Evolutionary conservation across 2,329 filamentous ascomycete genomes (phyloP).

Genomic region (Neopestalotiopsis clavispora): DNA sequence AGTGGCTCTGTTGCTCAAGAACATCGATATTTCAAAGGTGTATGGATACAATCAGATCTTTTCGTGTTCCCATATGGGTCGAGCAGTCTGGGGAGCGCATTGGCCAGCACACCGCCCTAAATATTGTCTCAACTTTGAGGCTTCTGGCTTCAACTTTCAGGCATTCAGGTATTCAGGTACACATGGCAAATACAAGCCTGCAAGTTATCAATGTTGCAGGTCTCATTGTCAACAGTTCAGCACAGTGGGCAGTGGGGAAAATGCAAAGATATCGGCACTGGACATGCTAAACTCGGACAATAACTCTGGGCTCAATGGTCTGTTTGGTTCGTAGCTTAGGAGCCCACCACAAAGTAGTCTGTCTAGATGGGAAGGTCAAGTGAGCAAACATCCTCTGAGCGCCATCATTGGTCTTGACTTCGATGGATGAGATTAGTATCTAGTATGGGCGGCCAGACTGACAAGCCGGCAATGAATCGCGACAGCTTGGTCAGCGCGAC

Average conservation of each 20-base stretch:
- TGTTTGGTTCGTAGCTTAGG: too few relatives aligned
- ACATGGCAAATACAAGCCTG: neutral
- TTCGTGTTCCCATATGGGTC: neutral
- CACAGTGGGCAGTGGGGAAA: neutral
- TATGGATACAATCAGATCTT: neutral
- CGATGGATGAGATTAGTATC: neutral
- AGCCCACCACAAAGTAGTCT: too few relatives aligned
- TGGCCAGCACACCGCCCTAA: neutral
- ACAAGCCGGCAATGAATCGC: neutral
- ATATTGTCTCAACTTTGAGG: conserved; percentile 1
- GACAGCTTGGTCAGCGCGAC: neutral
- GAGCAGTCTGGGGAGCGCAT: neutral
- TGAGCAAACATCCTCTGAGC: neutral
- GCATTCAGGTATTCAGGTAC: neutral
- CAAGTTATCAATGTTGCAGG: neutral
- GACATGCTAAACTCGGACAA: too few relatives aligned
- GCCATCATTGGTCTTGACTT: neutral
- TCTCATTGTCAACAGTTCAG: neutral
- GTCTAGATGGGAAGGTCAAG: neutral
- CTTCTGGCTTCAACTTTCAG: neutral
- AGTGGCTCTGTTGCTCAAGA: neutral
- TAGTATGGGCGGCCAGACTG: neutral
- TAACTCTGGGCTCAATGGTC: too few relatives aligned
- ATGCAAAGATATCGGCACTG: neutral
- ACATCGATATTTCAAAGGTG: neutral